Conservation (phyloP, 495 filamentous ascomycete species). For the Cladorrhinum samala region DNA sequence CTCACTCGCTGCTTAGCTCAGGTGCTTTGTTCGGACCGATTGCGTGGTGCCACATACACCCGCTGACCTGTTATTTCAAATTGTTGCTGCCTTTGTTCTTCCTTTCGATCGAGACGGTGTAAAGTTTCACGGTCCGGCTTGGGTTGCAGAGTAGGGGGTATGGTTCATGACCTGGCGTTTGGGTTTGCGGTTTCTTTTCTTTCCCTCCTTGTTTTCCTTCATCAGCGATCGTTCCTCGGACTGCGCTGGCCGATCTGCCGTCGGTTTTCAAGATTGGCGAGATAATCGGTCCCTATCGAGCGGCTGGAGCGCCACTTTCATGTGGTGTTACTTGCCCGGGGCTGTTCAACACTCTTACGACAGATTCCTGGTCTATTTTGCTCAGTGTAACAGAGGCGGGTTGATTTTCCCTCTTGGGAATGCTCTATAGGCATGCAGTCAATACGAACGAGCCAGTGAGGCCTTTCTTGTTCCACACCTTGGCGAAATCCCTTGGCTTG, state of each 20-base stretch:
- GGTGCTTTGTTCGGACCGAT: not conserved
- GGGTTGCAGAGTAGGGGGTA: too few species aligned
- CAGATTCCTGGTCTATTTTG: not conserved
- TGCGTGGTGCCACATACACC: not conserved
- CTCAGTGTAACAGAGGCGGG: not conserved
- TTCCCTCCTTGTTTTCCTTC: not conserved
- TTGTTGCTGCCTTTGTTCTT: too few species aligned
- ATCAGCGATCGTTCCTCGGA: too few species aligned
- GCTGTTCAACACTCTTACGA: not conserved
- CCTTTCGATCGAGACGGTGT: not conserved
- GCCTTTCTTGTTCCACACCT: slow-evolving; percentile 1
- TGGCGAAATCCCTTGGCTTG: too few species aligned
- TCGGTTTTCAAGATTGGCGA: too few species aligned
- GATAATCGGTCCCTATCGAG: too few species aligned
- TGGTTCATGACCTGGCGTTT: not conserved
- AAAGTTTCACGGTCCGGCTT: not conserved
- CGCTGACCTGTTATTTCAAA: too few species aligned
- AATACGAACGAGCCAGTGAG: not conserved
- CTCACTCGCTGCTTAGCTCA: too few species aligned
- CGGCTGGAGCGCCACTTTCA: not conserved
- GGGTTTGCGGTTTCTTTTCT: not conserved
- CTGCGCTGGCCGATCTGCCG: too few species aligned
- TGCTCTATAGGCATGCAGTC: not conserved
- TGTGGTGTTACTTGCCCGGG: not conserved
- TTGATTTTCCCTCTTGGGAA: not conserved